Conservation (phyloP, 2,329 filamentous ascomycete species). For the Aspergillus aculeatinus region DNA sequence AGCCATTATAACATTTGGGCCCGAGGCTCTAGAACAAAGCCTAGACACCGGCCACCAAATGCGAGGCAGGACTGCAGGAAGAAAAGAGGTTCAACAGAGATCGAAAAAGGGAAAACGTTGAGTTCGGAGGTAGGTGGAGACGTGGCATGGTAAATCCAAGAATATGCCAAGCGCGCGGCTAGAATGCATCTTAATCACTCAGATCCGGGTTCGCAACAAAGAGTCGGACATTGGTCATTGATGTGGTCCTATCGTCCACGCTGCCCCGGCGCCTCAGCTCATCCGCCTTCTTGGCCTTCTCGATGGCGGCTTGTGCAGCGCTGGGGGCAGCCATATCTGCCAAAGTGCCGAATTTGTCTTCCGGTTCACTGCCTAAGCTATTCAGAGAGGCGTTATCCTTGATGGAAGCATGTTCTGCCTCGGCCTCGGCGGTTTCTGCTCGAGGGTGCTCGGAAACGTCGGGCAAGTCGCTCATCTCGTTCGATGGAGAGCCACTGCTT, state of each 20-base stretch:
- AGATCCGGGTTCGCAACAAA: constrained; percentile 51
- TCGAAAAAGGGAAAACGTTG: not conserved
- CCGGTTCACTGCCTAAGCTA: constrained; percentile 41
- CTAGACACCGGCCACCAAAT: not conserved
- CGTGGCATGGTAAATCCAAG: not conserved
- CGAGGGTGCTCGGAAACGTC: constrained; percentile 43
- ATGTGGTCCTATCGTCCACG: constrained; percentile 50
- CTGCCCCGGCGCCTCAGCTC: constrained; percentile 49
- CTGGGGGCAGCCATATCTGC: constrained; percentile 51
- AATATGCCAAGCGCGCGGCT: not conserved
- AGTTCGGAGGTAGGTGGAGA: not conserved
- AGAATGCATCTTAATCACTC: constrained; percentile 35
- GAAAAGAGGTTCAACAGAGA: not conserved
- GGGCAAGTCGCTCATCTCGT: constrained; percentile 42
- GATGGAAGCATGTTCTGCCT: constrained; percentile 27
- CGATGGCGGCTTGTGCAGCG: constrained; percentile 38
- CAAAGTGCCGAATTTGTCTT: constrained; percentile 56
- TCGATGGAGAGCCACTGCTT: constrained; percentile 56
- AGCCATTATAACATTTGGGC: not conserved
- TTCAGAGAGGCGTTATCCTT: constrained; percentile 32
- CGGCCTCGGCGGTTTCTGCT: constrained; percentile 27
- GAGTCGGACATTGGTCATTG: constrained; percentile 47
- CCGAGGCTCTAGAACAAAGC: not conserved
- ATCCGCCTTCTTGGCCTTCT: constrained; percentile 44
- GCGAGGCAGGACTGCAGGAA: not conserved